Evolutionary conservation across 164 flowering plant species (phyloP).

Genomic region (Aristolochia fimbriata): DNA sequence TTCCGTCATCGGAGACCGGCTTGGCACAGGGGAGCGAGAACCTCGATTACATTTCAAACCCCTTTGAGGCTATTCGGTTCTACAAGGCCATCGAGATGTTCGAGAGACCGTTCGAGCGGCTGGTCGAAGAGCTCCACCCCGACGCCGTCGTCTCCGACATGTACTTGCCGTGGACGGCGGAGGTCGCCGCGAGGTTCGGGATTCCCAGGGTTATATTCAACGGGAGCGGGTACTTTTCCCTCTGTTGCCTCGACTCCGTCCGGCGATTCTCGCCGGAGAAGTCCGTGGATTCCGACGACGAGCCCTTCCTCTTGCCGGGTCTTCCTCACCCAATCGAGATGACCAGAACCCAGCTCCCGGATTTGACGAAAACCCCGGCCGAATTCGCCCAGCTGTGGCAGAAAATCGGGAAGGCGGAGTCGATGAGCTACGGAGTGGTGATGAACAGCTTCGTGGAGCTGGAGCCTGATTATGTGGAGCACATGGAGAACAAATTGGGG

Average conservation of each 20-base stretch:
- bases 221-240: slow-evolving; percentile 23
- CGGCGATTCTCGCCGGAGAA: slow-evolving; percentile 16
- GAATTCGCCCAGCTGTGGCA: neutral
- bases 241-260: slow-evolving; percentile 12
- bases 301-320: slow-evolving; percentile 28
- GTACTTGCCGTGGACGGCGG: slow-evolving; percentile 30
- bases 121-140: slow-evolving; percentile 17
- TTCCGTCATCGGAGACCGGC: slow-evolving; percentile 17
- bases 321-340: slow-evolving; percentile 20
- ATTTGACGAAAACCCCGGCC: neutral
- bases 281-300: slow-evolving; percentile 19
- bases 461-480: neutral
- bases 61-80: slow-evolving; percentile 31
- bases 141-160: slow-evolving; percentile 32
- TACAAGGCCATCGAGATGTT: slow-evolving; percentile 36
- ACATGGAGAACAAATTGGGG: neutral
- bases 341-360: neutral
- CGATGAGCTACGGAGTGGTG: neutral
- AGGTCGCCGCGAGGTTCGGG: slow-evolving; percentile 11
- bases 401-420: neutral
- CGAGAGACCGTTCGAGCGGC: slow-evolving; percentile 26
- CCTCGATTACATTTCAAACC: slow-evolving; percentile 29
- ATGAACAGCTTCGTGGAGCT: slow-evolving; percentile 4
- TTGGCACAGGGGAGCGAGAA: slow-evolving; percentile 37
- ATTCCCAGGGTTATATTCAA: slow-evolving; percentile 28